Base-by-base conservation (phyloP, 1,139 yeast genomes). In the Nakaseomyces bracarensis region DNA sequence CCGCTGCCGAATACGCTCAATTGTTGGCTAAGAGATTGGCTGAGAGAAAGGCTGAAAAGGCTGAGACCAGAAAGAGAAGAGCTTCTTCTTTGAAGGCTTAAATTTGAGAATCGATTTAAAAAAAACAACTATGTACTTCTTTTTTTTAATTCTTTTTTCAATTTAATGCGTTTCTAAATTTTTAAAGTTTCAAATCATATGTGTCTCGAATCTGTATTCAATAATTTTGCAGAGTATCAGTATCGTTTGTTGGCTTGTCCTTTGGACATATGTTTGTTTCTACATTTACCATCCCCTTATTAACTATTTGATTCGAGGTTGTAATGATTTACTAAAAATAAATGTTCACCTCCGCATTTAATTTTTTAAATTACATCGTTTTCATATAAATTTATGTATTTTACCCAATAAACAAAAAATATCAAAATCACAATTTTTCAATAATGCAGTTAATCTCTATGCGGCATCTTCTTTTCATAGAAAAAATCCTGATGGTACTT, bases 1-100 rank as follows among this genome's bases (percentile, higher is more conserved):
- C 95, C 75, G 98, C 99, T 74, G 95, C 97, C 69, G 98, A 91
- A 75, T 91, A 91, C 82, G 95, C 97, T 68, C 95, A 87, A 75
- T 79, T 91, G 71, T 81, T 91, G 72, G 97, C 98, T 69, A 77
- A 87, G 79, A 93, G 97, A 76, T 84, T 89, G 72, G 84, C 86
- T 73, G 97, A 89, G 75, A 83, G 91, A 79, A 89, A 89, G 80
- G 93, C 95, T 71, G 95, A 85, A 75, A 85, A 77, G 77, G 96
- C 95, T 74, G 96, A 86, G 77, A 79, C 83, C 74, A 85, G 82
- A 78, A 87, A 87, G 94, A 86, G 95, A 85, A 89, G 98, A 83
- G 96, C 97, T 71, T 91, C 96, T 67, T 89, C 97, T 65, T 81
- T 89, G 72, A 83, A 82, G 77, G 85, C 86, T 77, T 77, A 76